These are phyloP conservation scores for Dichotomocladium elegans DNA, from an alignment of 371 early-diverging fungal genomes.

Conservation along the genomic window DNA sequence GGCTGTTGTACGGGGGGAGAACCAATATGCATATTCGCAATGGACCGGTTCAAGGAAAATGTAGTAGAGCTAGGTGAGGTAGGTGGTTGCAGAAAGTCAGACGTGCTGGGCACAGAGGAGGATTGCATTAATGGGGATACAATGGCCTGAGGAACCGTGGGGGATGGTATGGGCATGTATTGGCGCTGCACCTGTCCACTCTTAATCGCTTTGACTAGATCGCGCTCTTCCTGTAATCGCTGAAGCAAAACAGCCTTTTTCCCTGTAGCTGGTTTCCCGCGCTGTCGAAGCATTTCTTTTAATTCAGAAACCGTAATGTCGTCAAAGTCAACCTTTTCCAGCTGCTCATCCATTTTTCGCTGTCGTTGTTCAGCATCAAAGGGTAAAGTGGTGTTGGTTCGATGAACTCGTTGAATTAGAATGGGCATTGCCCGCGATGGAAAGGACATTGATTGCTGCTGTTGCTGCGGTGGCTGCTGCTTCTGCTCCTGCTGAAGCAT, in stretches of 20 bases:
- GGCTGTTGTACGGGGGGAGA: constrained; percentile 21
- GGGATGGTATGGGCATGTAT: constrained; percentile 18
- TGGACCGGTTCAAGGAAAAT: constrained; percentile 21
- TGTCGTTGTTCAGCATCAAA: constrained; percentile 51
- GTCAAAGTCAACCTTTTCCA: constrained; percentile 65
- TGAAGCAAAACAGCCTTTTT: constrained; percentile 59
- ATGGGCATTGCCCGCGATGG: constrained; percentile 29
- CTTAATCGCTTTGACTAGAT: constrained; percentile 28
- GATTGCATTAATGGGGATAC: constrained; percentile 11
- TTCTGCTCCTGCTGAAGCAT: not conserved
- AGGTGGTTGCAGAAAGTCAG: constrained; percentile 6
- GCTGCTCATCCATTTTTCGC: constrained; percentile 57
- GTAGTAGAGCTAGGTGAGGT: constrained; percentile 10
- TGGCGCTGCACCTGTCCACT: constrained; percentile 15
- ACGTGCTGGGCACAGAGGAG: constrained; percentile 10
- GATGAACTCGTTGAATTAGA: constrained; percentile 21
- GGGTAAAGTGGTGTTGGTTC: constrained; percentile 6
- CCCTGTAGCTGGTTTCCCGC: constrained; percentile 69
- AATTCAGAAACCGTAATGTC: constrained; percentile 76
- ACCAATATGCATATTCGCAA: constrained; percentile 31
- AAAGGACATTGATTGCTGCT: constrained; percentile 1
- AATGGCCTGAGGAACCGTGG: constrained; percentile 3
- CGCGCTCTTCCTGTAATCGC: constrained; percentile 23
- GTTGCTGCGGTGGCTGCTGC: not conserved
- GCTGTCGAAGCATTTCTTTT: constrained; percentile 69